A percentile compares a stretch with the other conserved stretches of the same genome.
Evolutionary conservation across 768 basidiomycete species (phyloP).

Genomic region (Sarcomyxa edulis): DNA sequence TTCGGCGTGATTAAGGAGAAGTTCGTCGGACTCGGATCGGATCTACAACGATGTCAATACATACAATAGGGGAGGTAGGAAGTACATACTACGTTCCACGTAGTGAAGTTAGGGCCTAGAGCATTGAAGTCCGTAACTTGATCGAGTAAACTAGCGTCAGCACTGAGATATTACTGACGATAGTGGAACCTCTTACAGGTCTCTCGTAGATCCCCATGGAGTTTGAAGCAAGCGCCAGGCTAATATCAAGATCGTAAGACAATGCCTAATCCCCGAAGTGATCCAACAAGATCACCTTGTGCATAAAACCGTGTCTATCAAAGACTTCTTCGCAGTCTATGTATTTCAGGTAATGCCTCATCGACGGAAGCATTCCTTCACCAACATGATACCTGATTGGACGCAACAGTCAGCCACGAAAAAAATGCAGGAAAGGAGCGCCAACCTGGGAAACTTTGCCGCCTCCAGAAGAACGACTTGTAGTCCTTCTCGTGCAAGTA

Average conservation of each 20-base stretch:
- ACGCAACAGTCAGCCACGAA: neutral
- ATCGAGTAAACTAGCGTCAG: neutral
- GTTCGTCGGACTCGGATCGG: conserved; percentile 19
- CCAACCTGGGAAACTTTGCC: conserved; percentile 18
- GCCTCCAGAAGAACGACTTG: conserved; percentile 21
- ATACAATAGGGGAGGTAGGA: neutral
- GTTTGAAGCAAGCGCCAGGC: conserved; percentile 1
- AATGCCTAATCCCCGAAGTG: neutral
- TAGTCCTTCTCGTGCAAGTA: conserved; percentile 22
- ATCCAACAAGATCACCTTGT: conserved; percentile 30
- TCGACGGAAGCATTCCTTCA: conserved; percentile 25
- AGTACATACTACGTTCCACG: conserved; percentile 1
- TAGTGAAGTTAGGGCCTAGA: neutral
- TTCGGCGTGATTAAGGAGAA: conserved; percentile 17
- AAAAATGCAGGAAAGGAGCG: neutral
- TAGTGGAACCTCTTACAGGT: too few relatives aligned
- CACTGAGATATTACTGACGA: neutral
- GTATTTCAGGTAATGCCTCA: conserved; percentile 45
- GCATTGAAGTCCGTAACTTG: conserved; percentile 2
- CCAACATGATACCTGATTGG: conserved; percentile 20
- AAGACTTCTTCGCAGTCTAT: conserved; percentile 45
- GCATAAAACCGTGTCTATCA: conserved; percentile 34
- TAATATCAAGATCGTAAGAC: neutral
- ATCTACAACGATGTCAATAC: conserved; percentile 7
- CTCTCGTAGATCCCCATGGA: neutral